Evolutionary conservation across 129 eudicot species (phyloP), one percentile per base, ranked within the genome.

Genomic region (Silybum marianum): DNA sequence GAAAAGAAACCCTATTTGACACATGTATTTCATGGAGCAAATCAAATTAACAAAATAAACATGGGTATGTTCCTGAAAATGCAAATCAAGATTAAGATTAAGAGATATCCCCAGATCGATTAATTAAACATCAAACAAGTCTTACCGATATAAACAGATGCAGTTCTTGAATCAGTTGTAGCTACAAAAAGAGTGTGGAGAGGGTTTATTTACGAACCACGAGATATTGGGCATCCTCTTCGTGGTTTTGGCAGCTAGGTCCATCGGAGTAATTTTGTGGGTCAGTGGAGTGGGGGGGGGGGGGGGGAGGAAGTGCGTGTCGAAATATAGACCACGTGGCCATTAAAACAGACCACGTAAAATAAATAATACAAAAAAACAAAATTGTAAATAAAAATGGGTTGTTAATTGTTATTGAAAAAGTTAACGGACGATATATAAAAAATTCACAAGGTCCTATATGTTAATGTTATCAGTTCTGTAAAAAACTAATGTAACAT

Each of bases 201-300:
- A 26, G 8, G 85, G 75, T 69, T 74, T 42, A 48, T 7, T n/a
- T 42, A 82, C 85, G 76, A 74, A 82, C 85, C 80, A 32, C 62
- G 48, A 67, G 71, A 68, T 75, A n/a, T 11, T 13, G 85, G 36
- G 60, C 67, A 74, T 46, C 26, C 22, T 82, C 14, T 28, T 81
- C 70, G 54, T 71, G 38, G 28, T 58, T 12, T 32, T 74, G 76
- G 62, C 48, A 19, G 74, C 14, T 73, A 36, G 42, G 32, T 26
- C 48, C 80, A 81, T 74, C 70, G 51, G 42, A 74, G 46, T 36
- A 6, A 74, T 62, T 60, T 80, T 58, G 78, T 46, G 65, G 7
- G 73, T 82, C 80, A 66, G 42, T 25, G 21, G 68, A 44, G 71
- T 24, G 25, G 34, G 2, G n/a, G n/a, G n/a, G 14, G 62, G 34